Conservation (phyloP, 768 basidiomycete species). For the Cystofilobasidium capitatum region DNA sequence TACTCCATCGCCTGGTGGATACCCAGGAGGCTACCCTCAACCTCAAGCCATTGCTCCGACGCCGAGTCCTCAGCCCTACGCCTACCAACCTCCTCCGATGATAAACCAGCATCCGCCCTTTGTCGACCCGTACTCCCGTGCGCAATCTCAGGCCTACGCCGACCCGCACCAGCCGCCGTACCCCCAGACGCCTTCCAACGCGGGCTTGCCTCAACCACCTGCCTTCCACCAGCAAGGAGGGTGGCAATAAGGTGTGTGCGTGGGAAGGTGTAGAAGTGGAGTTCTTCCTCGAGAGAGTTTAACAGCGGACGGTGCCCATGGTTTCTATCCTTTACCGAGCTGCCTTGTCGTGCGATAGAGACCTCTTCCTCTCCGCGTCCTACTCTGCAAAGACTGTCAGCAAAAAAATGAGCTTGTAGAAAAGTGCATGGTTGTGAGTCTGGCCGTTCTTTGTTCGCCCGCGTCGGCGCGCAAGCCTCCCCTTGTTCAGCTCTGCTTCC, state of each 20-base stretch:
- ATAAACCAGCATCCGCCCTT: constrained; percentile 1
- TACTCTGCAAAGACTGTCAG: background rate
- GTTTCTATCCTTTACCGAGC: no score
- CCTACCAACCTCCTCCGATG: background rate
- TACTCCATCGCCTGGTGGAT: background rate
- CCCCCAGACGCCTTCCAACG: background rate
- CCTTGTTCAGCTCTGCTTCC: background rate
- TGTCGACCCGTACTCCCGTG: background rate
- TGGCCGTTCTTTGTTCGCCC: no score
- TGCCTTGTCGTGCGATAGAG: background rate
- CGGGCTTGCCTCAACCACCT: background rate
- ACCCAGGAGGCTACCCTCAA: constrained; percentile 9
- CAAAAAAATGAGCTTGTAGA: constrained; percentile 10
- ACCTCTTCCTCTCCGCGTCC: background rate
- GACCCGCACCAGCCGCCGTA: constrained; percentile 10
- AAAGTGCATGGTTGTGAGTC: background rate
- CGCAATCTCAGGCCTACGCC: background rate
- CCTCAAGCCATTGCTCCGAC: background rate
- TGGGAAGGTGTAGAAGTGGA: no score
- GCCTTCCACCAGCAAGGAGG: background rate
- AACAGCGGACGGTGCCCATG: no score
- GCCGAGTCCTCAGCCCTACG: background rate
- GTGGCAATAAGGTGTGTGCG: no score
- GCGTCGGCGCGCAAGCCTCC: background rate
- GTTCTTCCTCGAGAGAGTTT: no score